Evolutionary conservation across 495 filamentous ascomycete species (phyloP), one percentile per base, ranked within the genome.

Genomic region (Wilcoxina mikolae): DNA sequence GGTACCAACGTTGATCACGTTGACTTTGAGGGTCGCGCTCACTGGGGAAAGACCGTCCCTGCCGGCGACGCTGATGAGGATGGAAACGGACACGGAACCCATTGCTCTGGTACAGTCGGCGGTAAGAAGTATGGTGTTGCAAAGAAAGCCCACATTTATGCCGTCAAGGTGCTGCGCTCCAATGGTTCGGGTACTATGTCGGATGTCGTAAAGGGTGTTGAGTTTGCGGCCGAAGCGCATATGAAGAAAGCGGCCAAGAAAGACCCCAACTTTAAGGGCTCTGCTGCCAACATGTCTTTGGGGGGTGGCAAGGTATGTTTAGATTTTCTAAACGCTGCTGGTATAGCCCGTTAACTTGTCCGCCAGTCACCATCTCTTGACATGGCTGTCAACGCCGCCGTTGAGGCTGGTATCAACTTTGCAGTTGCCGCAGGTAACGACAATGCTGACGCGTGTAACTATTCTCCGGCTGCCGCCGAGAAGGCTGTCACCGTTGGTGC

Each of bases 121-220:
- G 93, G 93, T 68, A 91, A 90, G 78, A 95, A 94, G 74, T 95
- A 91, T 68, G 93, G 93, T 79, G 91, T 99, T 56, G 87, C 93
- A 62, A 99, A 99, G 82, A 94, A 95, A 78, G 93, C 93, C 65
- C 85, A 85, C 58, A 75, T 99, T 67, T 85, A 87, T 65, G 93
- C 93, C 55, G 87, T 99, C 71, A 99, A 99, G 79, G 93, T 99
- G 33, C 81, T 99, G 58, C 80, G 83, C 65, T 95, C 93, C 57
- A 95, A 94, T 69, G 93, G 93, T 61, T 95, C 93, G 58, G 93
- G 93, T 59, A 85, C 87, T 61, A 99, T 99, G 93, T 85, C 87
- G 45, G 93, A 99, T 67, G 93, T 99, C 59, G 84, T 99, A 57
- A 89, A 90, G 74, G 93, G 93, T 68, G 93, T 99, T 62, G 90